Evolutionary conservation across 2,329 filamentous ascomycete species (phyloP).

Genomic region (Pseudogymnoascus sp.): DNA sequence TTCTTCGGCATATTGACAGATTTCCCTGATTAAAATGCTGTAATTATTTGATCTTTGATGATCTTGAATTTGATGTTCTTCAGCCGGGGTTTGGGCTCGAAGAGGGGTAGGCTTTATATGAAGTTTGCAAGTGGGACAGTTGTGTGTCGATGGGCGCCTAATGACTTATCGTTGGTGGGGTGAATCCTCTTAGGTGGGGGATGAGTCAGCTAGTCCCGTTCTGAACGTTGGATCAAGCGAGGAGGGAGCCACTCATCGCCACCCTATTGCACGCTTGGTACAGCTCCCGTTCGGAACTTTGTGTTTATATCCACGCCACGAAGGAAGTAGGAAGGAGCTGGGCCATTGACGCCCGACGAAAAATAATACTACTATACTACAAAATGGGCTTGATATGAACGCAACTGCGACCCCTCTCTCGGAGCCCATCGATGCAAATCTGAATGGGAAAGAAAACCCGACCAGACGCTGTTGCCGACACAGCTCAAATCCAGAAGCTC

Average conservation of each 20-base stretch:
- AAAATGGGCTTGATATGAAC: not conserved
- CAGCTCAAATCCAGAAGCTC: not conserved
- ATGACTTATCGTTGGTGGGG: constrained; percentile 11
- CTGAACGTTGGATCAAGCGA: constrained; percentile 6
- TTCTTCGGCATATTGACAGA: constrained; percentile 83
- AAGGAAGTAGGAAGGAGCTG: not conserved
- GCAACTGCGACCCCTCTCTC: not conserved
- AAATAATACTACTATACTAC: not conserved
- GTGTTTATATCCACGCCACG: not conserved
- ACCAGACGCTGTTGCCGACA: not conserved
- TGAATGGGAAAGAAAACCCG: not conserved
- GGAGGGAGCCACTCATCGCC: not conserved
- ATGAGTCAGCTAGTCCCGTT: constrained; percentile 9
- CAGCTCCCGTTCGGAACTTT: not conserved
- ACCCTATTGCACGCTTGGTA: constrained; percentile 1
- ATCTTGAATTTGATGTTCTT: constrained; percentile 6
- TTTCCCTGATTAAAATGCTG: constrained; percentile 13
- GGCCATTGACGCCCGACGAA: not conserved
- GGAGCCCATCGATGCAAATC: not conserved
- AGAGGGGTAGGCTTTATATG: constrained; percentile 10
- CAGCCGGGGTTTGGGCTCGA: not conserved
- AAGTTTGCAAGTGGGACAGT: constrained; percentile 11
- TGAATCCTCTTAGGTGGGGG: constrained; percentile 4
- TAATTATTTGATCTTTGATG: not conserved
- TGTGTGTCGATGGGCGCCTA: constrained; percentile 12